Evolutionary conservation across 208 protist species (phyloP).

Genomic region (Crithidia fasciculata): DNA sequence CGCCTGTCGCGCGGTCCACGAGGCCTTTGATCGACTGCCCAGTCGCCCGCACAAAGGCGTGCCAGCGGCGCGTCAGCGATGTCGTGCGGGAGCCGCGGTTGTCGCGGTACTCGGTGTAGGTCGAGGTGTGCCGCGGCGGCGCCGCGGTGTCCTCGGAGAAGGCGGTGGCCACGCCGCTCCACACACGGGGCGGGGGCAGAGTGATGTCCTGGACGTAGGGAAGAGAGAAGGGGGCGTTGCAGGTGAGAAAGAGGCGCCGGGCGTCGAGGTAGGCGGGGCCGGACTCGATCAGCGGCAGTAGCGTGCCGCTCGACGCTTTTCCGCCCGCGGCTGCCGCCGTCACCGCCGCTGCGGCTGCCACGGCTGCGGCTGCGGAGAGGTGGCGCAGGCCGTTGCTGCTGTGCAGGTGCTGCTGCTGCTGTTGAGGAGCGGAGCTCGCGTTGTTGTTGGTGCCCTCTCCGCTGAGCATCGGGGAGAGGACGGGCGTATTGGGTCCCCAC

Average conservation of each 20-base stretch:
- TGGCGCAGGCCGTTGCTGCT: slow-evolving; percentile 22
- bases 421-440: not conserved
- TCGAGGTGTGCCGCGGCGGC: slow-evolving; percentile 30
- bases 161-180: slow-evolving; percentile 31
- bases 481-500: slow-evolving; percentile 20
- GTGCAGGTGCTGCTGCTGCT: slow-evolving; percentile 21
- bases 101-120: slow-evolving; percentile 56
- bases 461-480: slow-evolving; percentile 15
- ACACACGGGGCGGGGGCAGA: slow-evolving; percentile 33
- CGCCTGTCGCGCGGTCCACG: slow-evolving; percentile 32
- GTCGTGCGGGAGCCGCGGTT: slow-evolving; percentile 36
- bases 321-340: not conserved
- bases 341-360: slow-evolving; percentile 5
- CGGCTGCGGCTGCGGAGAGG: slow-evolving; percentile 3
- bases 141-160: slow-evolving; percentile 32
- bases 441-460: not conserved
- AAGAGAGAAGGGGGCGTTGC: slow-evolving; percentile 79
- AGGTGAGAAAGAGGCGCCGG: slow-evolving; percentile 58
- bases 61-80: slow-evolving; percentile 42
- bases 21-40: slow-evolving; percentile 45
- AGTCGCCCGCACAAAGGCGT: slow-evolving; percentile 39
- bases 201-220: slow-evolving; percentile 74
- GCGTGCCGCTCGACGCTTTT: slow-evolving; percentile 1
- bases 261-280: slow-evolving; percentile 38
- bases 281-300: slow-evolving; percentile 8